These are phyloP conservation scores for Extremus antarcticus DNA, from an alignment of 495 filamentous ascomycete species.

Conservation along the genomic window DNA sequence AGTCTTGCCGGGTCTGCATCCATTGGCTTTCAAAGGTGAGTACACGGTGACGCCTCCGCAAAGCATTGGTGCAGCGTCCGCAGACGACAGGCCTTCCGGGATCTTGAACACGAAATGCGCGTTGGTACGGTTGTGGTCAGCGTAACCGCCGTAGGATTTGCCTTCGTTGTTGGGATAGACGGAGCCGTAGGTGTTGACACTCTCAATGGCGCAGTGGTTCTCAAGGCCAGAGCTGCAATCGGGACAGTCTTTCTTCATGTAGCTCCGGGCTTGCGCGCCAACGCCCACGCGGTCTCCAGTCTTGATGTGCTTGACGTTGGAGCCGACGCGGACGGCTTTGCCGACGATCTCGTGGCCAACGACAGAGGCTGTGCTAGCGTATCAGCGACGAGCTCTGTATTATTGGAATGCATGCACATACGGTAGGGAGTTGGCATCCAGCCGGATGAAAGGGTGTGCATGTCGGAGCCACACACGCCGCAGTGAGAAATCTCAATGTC, in stretches of 20 bases:
- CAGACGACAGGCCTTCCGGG: conserved; percentile 56
- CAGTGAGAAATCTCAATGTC: conserved; percentile 72
- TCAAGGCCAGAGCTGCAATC: conserved; percentile 63
- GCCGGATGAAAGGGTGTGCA: conserved; percentile 65
- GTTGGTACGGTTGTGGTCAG: conserved; percentile 61
- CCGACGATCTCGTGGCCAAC: conserved; percentile 85
- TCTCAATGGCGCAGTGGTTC: conserved; percentile 62
- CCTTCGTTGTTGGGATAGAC: conserved; percentile 51
- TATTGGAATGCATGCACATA: not conserved
- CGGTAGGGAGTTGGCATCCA: conserved; percentile 60
- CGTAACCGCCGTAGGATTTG: conserved; percentile 54
- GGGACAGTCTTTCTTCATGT: conserved; percentile 48
- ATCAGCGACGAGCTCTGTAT: conserved; percentile 18
- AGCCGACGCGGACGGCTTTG: conserved; percentile 57
- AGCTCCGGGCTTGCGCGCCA: conserved; percentile 65
- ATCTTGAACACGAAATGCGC: conserved; percentile 73
- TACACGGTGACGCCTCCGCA: conserved; percentile 80
- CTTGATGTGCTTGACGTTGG: conserved; percentile 54
- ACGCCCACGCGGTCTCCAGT: conserved; percentile 70
- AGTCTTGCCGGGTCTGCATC: conserved; percentile 67
- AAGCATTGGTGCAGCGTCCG: conserved; percentile 64
- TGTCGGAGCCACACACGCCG: conserved; percentile 70
- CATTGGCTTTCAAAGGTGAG: conserved; percentile 64
- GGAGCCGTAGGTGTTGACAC: conserved; percentile 58
- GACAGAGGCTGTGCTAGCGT: conserved; percentile 26